Percentiles rank a stretch among this genome's conserved stretches.
Evolutionary conservation across 2,329 filamentous ascomycete genomes (phyloP).

Genomic region (Ceratocystis destructans): DNA sequence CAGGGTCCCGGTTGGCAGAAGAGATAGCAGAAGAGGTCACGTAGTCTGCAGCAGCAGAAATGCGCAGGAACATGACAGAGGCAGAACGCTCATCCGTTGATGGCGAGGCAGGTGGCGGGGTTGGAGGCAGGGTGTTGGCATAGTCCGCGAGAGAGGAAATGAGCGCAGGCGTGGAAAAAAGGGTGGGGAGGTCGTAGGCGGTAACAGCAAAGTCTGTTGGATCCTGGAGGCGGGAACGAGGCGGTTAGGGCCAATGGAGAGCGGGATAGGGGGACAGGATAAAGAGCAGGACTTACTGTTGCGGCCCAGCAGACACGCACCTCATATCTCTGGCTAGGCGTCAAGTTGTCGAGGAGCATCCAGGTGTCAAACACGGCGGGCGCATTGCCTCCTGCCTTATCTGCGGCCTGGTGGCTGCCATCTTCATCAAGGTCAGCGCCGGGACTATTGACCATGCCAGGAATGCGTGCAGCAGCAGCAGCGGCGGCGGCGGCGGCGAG

Average conservation of each 20-base stretch:
- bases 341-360: slow-evolving; percentile 60
- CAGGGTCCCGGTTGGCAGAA: too few relatives aligned
- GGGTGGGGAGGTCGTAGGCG: slow-evolving; percentile 45
- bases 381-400: slow-evolving; percentile 22
- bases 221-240: slow-evolving; percentile 45
- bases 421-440: too few relatives aligned
- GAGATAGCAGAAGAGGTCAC: slow-evolving; percentile 41
- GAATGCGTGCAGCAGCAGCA: slow-evolving; percentile 22
- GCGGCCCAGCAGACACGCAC: slow-evolving; percentile 87
- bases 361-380: slow-evolving; percentile 54
- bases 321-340: slow-evolving; percentile 69
- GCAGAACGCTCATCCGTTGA: slow-evolving; percentile 29
- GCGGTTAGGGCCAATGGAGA: background rate
- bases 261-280: background rate
- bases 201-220: slow-evolving; percentile 66
- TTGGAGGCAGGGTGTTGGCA: slow-evolving; percentile 27
- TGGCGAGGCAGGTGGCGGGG: background rate
- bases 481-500: too few relatives aligned
- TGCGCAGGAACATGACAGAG: slow-evolving; percentile 51
- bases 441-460: too few relatives aligned
- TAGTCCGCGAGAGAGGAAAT: slow-evolving; percentile 51
- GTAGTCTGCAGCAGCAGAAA: slow-evolving; percentile 71
- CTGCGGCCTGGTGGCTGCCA: too few relatives aligned
- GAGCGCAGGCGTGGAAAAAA: slow-evolving; percentile 49
- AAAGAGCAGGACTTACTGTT: slow-evolving; percentile 47